Conservation (phyloP, 2,329 filamentous ascomycete species). For the Emericellopsis atlantica region DNA sequence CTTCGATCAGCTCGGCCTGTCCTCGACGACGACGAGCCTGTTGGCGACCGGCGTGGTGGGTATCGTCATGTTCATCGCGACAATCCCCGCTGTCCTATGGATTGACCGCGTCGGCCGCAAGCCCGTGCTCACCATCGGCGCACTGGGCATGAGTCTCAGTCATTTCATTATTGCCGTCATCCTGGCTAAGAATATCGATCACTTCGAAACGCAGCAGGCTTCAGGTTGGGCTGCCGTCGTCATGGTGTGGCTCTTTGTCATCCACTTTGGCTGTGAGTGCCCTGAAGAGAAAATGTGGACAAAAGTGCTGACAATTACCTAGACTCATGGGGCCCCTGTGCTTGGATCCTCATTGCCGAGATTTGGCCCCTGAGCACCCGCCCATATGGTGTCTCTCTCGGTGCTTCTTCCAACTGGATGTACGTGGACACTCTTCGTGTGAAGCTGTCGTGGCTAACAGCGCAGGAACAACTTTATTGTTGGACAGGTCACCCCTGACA, state of each 20-base stretch:
- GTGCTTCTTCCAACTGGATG: slow-evolving; percentile 54
- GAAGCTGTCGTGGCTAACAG: neutral
- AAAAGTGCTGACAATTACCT: neutral
- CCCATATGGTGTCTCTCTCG: slow-evolving; percentile 58
- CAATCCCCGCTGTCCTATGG: slow-evolving; percentile 53
- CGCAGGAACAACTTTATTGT: slow-evolving; percentile 46
- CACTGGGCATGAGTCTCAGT: slow-evolving; percentile 56
- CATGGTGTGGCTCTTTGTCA: slow-evolving; percentile 65
- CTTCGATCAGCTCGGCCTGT: slow-evolving; percentile 53
- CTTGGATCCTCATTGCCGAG: slow-evolving; percentile 65
- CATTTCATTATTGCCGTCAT: slow-evolving; percentile 63
- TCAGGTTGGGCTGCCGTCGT: slow-evolving; percentile 57
- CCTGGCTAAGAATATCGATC: slow-evolving; percentile 47
- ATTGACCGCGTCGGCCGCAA: slow-evolving; percentile 53
- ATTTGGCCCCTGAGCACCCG: slow-evolving; percentile 61
- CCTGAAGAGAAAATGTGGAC: neutral
- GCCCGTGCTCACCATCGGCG: slow-evolving; percentile 48
- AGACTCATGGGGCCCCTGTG: slow-evolving; percentile 58
- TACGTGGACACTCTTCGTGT: slow-evolving; percentile 15
- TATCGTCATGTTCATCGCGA: slow-evolving; percentile 56
- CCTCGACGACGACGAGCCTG: slow-evolving; percentile 35
- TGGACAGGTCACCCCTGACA: slow-evolving; percentile 56
- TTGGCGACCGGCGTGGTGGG: slow-evolving; percentile 61
- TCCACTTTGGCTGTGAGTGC: slow-evolving; percentile 50
- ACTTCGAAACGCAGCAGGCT: slow-evolving; percentile 41